Evolutionary conservation across 1,284 basidiomycete species (phyloP).

Genomic region (Trichosporon inkin): DNA sequence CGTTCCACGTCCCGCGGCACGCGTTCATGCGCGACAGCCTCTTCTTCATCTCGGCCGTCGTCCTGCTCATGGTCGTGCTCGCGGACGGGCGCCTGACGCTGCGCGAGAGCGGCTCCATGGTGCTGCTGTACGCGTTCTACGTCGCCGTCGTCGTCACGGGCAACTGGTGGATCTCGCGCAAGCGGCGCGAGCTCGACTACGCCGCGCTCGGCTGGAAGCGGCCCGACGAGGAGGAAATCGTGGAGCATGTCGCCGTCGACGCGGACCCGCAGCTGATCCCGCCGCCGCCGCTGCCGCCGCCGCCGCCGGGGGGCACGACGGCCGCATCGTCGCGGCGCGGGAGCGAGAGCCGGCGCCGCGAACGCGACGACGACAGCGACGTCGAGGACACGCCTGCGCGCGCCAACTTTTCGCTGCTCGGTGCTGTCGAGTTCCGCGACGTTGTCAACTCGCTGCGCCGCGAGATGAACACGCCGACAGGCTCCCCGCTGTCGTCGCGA

Average conservation of each 20-base stretch:
- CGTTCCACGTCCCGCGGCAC: conserved; percentile 73
- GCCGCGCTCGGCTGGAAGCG: conserved; percentile 21
- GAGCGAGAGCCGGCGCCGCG: neutral
- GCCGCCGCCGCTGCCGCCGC: too few relatives aligned
- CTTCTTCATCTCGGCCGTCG: conserved; percentile 81
- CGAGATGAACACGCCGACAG: conserved; percentile 28
- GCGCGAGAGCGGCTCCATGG: conserved; percentile 70
- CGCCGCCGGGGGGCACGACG: too few relatives aligned
- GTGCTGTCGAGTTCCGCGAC: conserved; percentile 26
- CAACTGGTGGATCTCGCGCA: conserved; percentile 65
- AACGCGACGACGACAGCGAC: conserved; percentile 9
- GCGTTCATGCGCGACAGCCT: conserved; percentile 89
- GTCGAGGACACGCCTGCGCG: conserved; percentile 28
- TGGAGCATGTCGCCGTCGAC: neutral
- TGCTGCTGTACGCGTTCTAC: conserved; percentile 73
- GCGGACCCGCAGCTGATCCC: conserved; percentile 13
- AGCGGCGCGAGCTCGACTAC: conserved; percentile 43
- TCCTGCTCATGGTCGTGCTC: conserved; percentile 68
- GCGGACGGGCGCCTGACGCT: conserved; percentile 69
- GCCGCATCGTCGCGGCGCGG: neutral
- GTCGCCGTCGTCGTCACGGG: conserved; percentile 70
- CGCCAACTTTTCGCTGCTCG: conserved; percentile 21
- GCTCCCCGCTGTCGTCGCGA: conserved; percentile 10
- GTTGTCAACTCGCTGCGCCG: conserved; percentile 71
- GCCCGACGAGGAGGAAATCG: conserved; percentile 10